Base-by-base conservation (phyloP, 164 flowering plant genomes). In the Brasenia schreberi region DNA sequence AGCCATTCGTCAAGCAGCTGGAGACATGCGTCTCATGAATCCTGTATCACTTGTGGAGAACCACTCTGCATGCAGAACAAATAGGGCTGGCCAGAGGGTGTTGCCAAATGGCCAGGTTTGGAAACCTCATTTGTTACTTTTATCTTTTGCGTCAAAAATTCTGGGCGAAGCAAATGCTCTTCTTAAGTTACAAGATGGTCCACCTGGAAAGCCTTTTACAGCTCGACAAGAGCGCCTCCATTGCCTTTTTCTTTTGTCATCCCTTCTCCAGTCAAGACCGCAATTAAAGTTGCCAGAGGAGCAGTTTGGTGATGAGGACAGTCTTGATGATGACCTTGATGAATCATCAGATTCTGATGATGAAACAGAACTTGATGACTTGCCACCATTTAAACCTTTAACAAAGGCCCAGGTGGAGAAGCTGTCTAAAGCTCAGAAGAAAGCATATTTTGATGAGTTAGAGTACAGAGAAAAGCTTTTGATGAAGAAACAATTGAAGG, bases 91-190 rank as follows among this genome's bases (percentile, higher is more conserved):
- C 43, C 97, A 94, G 78, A 89, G 99, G 72, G 99, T 94, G 9
- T 76, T 94, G 81, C 99, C 97, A 42, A 94, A 94, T 83, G 97
- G 99, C 33, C 99, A 91, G 79, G 91, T 64, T 89, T 97, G 99
- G 91, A 91, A 81, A 92, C 97, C 69, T 92, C 91, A 74, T 72
- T 91, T 74, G 68, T 89, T 44, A 66, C 90, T 73, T 86, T 89
- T 59, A 89, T 97, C 18, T 94, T 94, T 73, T 85, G 97, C 99
- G 4, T 91, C 99, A 7, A 94, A 94, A 76, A 89, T 94, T 64
- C 77, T 94, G 74, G 93, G 93, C 3, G 99, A 94, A 80, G 99
- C 99, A 65, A 94, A 91, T 68, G 73, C 87, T 2, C 88, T 91
- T 63, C 67, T 94, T 53, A 89, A 94, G 79, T 77, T 94, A 76